These are phyloP conservation scores for Cladophialophora yegresii DNA, from an alignment of 2,329 filamentous ascomycete species.

Conservation along the genomic window DNA sequence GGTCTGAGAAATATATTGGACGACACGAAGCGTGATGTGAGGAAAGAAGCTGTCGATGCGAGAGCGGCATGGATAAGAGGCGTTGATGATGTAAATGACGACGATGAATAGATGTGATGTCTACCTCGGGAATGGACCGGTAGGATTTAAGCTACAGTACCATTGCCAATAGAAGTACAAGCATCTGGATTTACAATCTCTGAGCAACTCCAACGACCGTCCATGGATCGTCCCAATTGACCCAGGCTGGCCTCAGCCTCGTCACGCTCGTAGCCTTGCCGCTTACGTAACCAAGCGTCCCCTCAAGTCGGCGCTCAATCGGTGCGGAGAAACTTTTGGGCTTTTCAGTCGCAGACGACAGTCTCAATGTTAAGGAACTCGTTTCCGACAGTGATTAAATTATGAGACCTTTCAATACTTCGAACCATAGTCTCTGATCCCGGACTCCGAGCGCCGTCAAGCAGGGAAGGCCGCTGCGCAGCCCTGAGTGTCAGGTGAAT, in stretches of 20 bases:
- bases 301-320: background rate
- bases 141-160: background rate
- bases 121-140: background rate
- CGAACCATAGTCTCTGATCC: background rate
- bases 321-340: background rate
- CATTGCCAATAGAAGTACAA: constrained; percentile 1
- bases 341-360: background rate
- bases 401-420: background rate
- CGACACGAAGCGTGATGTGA: constrained; percentile 63
- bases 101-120: constrained; percentile 40
- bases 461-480: background rate
- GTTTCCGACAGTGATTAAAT: background rate
- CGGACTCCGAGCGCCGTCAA: background rate
- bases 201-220: background rate
- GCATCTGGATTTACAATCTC: background rate
- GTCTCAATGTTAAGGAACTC: background rate
- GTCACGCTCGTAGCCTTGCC: background rate
- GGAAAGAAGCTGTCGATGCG: constrained; percentile 64
- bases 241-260: background rate
- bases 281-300: background rate
- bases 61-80: constrained; percentile 60
- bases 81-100: constrained; percentile 59
- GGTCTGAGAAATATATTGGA: constrained; percentile 59
- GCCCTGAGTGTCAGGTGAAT: constrained; percentile 21
- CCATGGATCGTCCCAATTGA: too few relatives aligned